These are phyloP conservation scores for Penicillium waksmanii DNA, from an alignment of 495 filamentous ascomycete species.

Conservation along the genomic window DNA sequence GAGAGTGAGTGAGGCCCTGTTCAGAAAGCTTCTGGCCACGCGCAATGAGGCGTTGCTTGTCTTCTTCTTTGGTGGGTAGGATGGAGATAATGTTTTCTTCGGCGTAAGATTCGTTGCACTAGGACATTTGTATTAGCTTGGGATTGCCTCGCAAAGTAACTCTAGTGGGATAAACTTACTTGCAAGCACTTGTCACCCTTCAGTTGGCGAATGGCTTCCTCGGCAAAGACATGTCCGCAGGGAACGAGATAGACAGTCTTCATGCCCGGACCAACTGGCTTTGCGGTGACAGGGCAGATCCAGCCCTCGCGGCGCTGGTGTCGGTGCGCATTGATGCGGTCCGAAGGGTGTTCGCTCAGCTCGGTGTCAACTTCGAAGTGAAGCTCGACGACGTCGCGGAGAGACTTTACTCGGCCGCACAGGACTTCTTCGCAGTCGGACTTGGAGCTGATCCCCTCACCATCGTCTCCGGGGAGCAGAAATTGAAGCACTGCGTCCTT, in stretches of 20 bases:
- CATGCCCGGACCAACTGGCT: slow-evolving; percentile 77
- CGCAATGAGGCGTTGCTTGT: slow-evolving; percentile 68
- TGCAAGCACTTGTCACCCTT: slow-evolving; percentile 62
- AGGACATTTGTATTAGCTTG: neutral
- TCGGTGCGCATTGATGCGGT: slow-evolving; percentile 30
- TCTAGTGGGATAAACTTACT: slow-evolving; percentile 38
- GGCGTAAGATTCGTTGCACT: slow-evolving; percentile 76
- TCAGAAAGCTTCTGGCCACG: slow-evolving; percentile 68
- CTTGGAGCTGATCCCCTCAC: slow-evolving; percentile 52
- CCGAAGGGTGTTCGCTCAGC: slow-evolving; percentile 33
- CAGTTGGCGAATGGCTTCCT: slow-evolving; percentile 81
- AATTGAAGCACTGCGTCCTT: slow-evolving; percentile 88
- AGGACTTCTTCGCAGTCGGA: slow-evolving; percentile 69
- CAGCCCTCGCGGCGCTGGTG: slow-evolving; percentile 59
- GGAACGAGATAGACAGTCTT: slow-evolving; percentile 90
- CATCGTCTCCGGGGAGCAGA: slow-evolving; percentile 68
- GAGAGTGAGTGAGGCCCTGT: slow-evolving; percentile 76
- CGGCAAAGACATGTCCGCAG: slow-evolving; percentile 93
- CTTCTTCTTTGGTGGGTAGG: slow-evolving; percentile 68
- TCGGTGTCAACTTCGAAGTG: slow-evolving; percentile 68
- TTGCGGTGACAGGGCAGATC: slow-evolving; percentile 87
- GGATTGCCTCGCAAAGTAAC: neutral
- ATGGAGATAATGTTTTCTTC: slow-evolving; percentile 82
- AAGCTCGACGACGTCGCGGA: slow-evolving; percentile 89
- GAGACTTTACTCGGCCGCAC: slow-evolving; percentile 71